Conservation (phyloP, 2,329 filamentous ascomycete species). For the Fusarium stilboides region DNA sequence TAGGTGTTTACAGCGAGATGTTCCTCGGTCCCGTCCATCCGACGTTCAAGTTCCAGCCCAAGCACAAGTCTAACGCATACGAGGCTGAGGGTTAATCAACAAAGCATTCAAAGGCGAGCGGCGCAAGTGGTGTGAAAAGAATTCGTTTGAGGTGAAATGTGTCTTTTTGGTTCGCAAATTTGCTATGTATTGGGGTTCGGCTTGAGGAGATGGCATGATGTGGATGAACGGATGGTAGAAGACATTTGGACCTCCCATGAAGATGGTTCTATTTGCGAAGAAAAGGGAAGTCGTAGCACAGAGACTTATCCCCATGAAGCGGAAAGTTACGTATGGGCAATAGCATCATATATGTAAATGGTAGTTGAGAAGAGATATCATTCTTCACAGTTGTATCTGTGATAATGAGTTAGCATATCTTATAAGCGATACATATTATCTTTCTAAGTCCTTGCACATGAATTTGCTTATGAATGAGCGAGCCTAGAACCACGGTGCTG, state of each 20-base stretch:
- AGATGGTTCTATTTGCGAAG: neutral
- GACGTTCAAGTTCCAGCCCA: constrained; percentile 94
- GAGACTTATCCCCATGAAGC: constrained; percentile 1
- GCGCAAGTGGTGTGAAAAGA: neutral
- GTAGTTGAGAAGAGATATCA: neutral
- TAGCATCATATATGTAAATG: neutral
- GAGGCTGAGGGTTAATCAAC: constrained; percentile 76
- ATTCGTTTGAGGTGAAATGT: constrained; percentile 1
- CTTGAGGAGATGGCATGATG: constrained; percentile 5
- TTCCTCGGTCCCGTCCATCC: constrained; percentile 92
- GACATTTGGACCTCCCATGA: neutral
- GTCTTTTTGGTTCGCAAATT: constrained; percentile 15
- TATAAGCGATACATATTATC: neutral
- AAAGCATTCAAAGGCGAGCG: neutral
- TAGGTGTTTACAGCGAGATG: constrained; percentile 80
- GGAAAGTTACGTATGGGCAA: neutral
- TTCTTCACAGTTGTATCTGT: neutral
- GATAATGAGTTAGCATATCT: neutral
- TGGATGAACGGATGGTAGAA: neutral
- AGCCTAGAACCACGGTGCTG: neutral
- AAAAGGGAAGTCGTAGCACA: neutral
- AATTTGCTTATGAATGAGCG: neutral
- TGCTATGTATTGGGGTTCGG: constrained; percentile 2
- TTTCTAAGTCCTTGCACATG: neutral
- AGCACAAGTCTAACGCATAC: constrained; percentile 96